Evolutionary conservation across 2,329 filamentous ascomycete species (phyloP), one percentile per base, ranked within the genome.

Genomic region (Xenoacremonium recifei): DNA sequence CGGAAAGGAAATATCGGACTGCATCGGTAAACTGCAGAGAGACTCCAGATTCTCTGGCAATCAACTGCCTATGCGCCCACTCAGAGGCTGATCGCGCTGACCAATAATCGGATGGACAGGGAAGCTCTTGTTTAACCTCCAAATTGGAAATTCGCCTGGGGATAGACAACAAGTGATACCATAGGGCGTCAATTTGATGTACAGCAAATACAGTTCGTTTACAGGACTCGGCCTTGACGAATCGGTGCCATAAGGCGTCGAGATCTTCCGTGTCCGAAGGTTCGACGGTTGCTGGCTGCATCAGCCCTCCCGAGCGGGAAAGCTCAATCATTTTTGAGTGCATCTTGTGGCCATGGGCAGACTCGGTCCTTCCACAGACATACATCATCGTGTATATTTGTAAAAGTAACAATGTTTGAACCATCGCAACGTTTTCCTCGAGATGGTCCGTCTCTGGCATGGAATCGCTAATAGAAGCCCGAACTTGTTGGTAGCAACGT

Each of bases 351-450:
- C 62, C 66, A 18, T 59, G 60, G 2, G 55, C 49, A 1, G 66
- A 68, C 36, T 62, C 49, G n/a, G n/a, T n/a, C 2, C 56, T 44
- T 1, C 66, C 64, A 44, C 65, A 69, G 18, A 69, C 57, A 40
- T 69, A 70, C 58, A 71, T 64, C 58, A 70, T 70, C n/a, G 67
- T 59, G 38, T 58, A 69, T 6, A 70, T 62, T 37, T 71, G 59
- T 2, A 71, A 60, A 6, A 72, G 50, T 3, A 70, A 42, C 20
- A 67, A 66, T 3, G 64, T 50, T 41, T 72, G 69, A 0, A 71
- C 57, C 12, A 65, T 44, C 5, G 51, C 39, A 6, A 65, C 45
- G 12, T 53, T 55, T 3, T 60, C 36, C 9, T 40, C 25, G 13
- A 42, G 21, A 29, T 46, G 44, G 4, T 52, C 44, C 34, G n/a